Evolutionary conservation across 2,329 filamentous ascomycete genomes (phyloP).

Genomic region (Thielaviopsis euricoi): DNA sequence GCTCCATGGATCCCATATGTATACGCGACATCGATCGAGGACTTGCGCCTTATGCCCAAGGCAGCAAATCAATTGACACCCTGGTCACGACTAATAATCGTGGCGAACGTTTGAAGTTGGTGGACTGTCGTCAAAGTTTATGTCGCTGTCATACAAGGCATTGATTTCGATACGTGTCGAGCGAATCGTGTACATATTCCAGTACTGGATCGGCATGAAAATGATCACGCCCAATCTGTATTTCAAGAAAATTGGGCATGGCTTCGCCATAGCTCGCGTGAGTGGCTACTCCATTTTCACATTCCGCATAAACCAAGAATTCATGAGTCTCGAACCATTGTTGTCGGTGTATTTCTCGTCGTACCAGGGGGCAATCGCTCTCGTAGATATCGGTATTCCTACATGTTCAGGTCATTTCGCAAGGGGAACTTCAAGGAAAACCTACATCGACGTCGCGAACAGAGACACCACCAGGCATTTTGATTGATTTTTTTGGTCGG

Average conservation of each 20-base stretch:
- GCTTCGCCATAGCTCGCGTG: background rate
- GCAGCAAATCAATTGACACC: background rate
- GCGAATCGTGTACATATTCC: background rate
- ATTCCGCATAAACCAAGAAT: background rate
- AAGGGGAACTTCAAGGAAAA: conserved; percentile 16
- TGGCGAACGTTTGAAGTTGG: background rate
- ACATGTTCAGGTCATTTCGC: conserved; percentile 13
- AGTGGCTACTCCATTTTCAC: background rate
- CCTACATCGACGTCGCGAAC: conserved; percentile 78
- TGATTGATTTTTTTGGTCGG: conserved; percentile 35
- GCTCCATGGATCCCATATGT: conserved; percentile 28
- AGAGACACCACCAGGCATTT: conserved; percentile 62
- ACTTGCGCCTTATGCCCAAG: background rate
- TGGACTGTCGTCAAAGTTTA: background rate
- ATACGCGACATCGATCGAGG: conserved; percentile 10
- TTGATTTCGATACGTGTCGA: background rate
- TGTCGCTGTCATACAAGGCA: background rate
- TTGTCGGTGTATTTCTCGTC: background rate
- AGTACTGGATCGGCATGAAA: background rate
- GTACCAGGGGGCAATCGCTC: background rate
- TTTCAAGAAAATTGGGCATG: background rate
- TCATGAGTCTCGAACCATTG: conserved; percentile 13
- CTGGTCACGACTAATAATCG: background rate
- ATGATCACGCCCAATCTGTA: background rate
- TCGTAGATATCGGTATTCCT: background rate